Evolutionary conservation across 2,329 filamentous ascomycete species (phyloP), one percentile per base, ranked within the genome.

Genomic region (Decorospora gaudefroyi): DNA sequence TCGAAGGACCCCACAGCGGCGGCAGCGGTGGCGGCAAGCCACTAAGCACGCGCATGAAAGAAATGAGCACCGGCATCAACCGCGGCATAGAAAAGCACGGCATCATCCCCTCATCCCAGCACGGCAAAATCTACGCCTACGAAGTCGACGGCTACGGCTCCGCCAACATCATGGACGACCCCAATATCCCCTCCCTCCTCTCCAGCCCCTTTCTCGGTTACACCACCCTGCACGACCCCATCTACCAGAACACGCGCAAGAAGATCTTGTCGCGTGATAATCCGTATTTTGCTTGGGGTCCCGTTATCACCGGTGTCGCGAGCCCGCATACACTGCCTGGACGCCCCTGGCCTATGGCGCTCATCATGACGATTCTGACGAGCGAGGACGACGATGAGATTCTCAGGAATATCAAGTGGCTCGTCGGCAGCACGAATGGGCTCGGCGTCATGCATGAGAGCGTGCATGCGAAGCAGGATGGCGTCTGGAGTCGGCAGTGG

Each of bases 151-250:
- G 74, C 10, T 76, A 73, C 53, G 69, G 69, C 26, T 56, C 53
- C 9, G 62, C 68, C 31, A 85, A 82, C 52, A 70, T 84, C 12
- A 87, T 87, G 84, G 85, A 88, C 59, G 85, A 88, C 42, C 83
- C 85, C 7, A 88, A 88, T 51, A 78, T 88, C 28, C 85, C 85
- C 0, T 84, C 80, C 11, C 74, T 88, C 1, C 74, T 88, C 13
- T 81, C 82, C 0, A 77, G 84, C 9, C 84, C 85, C 0, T 81
- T 85, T 51, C 70, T 86, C 21, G 79, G 80, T 6, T 87, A 83
- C 48, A 53, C 73, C 0, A 57, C 71, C 4, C 36, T 47, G 3
- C 23, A 27, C 22, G 72, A 77, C 42, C 40, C 56, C 1, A 61
- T 75, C 11, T 78, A 78, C 42, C 67, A 67, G 19, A 71, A 70